A percentile compares a stretch with the other conserved stretches of the same genome.
These are phyloP conservation scores for Sporothrix phasma DNA, from an alignment of 2,329 filamentous ascomycete genomes.

Conservation along the genomic window DNA sequence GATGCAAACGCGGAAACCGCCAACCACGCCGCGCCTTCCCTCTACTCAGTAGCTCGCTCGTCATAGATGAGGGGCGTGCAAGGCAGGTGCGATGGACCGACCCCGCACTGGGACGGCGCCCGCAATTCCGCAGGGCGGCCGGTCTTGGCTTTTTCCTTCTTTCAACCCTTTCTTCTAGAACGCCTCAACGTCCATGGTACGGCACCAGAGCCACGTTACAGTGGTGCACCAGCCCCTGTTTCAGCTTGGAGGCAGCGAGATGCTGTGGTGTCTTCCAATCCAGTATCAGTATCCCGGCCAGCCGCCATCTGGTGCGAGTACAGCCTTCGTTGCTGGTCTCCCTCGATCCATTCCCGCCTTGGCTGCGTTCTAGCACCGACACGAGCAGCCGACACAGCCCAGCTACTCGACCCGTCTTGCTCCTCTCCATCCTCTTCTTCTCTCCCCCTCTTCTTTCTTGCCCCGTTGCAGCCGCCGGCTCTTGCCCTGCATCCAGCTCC, in stretches of 20 bases:
- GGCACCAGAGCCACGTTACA: no score
- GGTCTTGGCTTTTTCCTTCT: no score
- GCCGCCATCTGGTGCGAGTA: neutral
- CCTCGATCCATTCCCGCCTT: neutral
- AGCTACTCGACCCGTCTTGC: no score
- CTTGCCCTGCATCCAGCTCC: slow-evolving; percentile 31
- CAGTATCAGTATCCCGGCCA: no score
- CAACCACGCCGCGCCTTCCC: neutral
- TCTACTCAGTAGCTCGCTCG: neutral
- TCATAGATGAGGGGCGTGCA: neutral
- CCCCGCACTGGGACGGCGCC: slow-evolving; percentile 10
- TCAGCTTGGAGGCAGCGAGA: no score
- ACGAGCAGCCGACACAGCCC: neutral
- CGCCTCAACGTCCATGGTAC: no score
- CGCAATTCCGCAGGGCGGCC: neutral
- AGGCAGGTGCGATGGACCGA: neutral
- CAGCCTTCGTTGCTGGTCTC: neutral
- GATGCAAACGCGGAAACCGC: neutral
- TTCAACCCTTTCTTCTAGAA: no score
- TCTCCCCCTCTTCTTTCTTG: slow-evolving; percentile 12
- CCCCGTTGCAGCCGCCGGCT: slow-evolving; percentile 27
- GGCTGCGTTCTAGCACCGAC: neutral
- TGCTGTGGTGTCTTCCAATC: no score
- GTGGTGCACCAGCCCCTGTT: no score
- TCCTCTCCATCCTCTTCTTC: neutral